Evolutionary conservation across 1,284 basidiomycete genomes (phyloP).

Genomic region (Phellopilus nigrolimitatus): DNA sequence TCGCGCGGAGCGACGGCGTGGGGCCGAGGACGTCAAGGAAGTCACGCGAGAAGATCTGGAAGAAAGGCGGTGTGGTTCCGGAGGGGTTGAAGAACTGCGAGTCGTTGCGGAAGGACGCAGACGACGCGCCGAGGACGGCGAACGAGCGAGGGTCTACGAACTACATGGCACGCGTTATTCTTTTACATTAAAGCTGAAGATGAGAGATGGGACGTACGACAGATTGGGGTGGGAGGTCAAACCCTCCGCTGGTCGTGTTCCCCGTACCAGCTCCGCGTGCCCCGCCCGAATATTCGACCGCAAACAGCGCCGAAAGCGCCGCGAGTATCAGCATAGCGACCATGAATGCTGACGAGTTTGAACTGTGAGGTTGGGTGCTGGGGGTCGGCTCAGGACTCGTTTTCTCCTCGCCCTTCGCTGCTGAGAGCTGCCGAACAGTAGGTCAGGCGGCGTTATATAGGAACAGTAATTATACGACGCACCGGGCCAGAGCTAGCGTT

Average conservation of each 20-base stretch:
- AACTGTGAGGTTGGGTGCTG: not conserved
- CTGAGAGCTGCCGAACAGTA: no score
- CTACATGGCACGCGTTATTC: slow-evolving; percentile 20
- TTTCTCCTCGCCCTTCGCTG: no score
- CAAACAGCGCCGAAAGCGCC: slow-evolving; percentile 10
- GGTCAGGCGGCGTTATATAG: no score
- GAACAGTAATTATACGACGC: no score
- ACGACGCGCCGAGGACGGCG: slow-evolving; percentile 29
- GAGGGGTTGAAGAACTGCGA: slow-evolving; percentile 35
- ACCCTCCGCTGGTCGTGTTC: not conserved
- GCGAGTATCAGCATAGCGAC: slow-evolving; percentile 13
- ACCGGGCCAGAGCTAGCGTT: no score
- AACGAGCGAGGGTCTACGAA: slow-evolving; percentile 28
- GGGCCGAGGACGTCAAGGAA: slow-evolving; percentile 59
- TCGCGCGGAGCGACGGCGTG: slow-evolving; percentile 49
- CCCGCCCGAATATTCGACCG: slow-evolving; percentile 10
- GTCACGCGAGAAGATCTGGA: slow-evolving; percentile 60
- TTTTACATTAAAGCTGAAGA: not conserved
- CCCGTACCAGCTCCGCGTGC: not conserved
- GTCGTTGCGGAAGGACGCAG: slow-evolving; percentile 28
- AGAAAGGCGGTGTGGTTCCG: slow-evolving; percentile 47
- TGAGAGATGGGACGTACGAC: not conserved
- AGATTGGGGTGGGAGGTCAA: not conserved
- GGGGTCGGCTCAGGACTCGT: not conserved
- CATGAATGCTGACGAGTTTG: slow-evolving; percentile 13